Conservation (phyloP, 2,329 filamentous ascomycete species). For the Ceratocystis smalleyi region DNA sequence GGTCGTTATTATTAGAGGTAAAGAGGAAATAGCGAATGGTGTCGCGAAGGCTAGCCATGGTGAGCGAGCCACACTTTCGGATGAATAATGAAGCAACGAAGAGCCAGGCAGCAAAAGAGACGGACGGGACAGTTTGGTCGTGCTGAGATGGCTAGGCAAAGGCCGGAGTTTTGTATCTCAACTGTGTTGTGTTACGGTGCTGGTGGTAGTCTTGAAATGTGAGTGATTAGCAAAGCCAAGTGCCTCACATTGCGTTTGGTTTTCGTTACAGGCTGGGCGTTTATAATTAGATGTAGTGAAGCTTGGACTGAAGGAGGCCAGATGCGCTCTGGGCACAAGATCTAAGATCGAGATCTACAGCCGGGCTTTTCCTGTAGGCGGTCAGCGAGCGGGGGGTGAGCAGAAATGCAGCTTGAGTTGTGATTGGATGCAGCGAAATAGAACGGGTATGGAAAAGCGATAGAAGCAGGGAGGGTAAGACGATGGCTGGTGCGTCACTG, state of each 20-base stretch:
- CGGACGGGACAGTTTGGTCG: background rate
- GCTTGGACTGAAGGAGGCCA: background rate
- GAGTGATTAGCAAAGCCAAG: background rate
- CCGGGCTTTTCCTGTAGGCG: background rate
- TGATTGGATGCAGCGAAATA: background rate
- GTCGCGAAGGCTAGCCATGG: slow-evolving; percentile 11
- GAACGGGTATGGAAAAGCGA: background rate
- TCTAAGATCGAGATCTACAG: background rate
- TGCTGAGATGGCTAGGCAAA: background rate
- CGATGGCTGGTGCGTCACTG: background rate
- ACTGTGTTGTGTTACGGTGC: background rate
- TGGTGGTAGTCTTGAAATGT: background rate
- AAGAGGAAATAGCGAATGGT: slow-evolving; percentile 23
- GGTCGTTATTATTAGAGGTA: slow-evolving; percentile 38
- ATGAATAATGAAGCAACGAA: background rate
- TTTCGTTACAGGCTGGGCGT: background rate
- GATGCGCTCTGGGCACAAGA: background rate
- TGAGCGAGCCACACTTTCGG: background rate
- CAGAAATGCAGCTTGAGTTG: background rate
- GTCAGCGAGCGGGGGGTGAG: background rate
- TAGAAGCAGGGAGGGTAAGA: background rate
- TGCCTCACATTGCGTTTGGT: background rate
- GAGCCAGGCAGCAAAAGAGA: background rate
- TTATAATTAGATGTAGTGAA: background rate
- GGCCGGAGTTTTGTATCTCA: background rate